Base-by-base conservation (phyloP, 768 basidiomycete species). In the Russula foetens region DNA sequence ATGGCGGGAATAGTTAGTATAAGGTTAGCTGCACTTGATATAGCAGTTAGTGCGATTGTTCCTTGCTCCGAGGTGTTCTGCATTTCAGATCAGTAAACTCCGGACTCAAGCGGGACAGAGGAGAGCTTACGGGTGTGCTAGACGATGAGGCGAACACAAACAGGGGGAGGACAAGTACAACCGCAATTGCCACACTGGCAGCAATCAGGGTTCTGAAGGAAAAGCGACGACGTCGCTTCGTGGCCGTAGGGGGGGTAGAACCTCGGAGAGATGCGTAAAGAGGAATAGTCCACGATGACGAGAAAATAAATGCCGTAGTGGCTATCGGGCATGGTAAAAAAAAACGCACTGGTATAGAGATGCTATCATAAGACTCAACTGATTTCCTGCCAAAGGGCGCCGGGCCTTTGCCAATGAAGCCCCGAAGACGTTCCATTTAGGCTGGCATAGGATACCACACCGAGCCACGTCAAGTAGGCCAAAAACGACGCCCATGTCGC, bases 381-480 rank as follows among this genome's bases (percentile, higher is more conserved):
- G 56, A 83, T 75, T 59, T 81, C 82, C 67, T 83, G 79, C 86
- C 85, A 88, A 49, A 85, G 73, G 35, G 75, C 67, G 26, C 83
- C 82, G 53, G 75, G 69, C 56, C 70, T 75, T 33, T 75, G 65
- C 73, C 74, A 76, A 41, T 71, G 71, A 28, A 71, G 65, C 49
- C 72, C 71, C 24, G 69, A 64, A 11, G 69, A 69, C 4, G 74
- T 71, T n/a, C 79, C 79, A 48, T 76, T 72, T 0, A 77, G 71
- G 68, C 84, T 77, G 23, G 82, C 78, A 63, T 79, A 81, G n/a
- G 76, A 74, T 11, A 79, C 74, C 54, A 75, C 81, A 15, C 74
- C 70, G 53, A 88, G 68, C 88, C 86, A 90, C 0, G 74, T 74
- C n/a, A 83, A 46, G 66, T 85, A 90, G 15, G 81, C 77, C 19